Evolutionary conservation across 345 rosid species (phyloP), one percentile per base, ranked within the genome.

Genomic region (Acer negundo): DNA sequence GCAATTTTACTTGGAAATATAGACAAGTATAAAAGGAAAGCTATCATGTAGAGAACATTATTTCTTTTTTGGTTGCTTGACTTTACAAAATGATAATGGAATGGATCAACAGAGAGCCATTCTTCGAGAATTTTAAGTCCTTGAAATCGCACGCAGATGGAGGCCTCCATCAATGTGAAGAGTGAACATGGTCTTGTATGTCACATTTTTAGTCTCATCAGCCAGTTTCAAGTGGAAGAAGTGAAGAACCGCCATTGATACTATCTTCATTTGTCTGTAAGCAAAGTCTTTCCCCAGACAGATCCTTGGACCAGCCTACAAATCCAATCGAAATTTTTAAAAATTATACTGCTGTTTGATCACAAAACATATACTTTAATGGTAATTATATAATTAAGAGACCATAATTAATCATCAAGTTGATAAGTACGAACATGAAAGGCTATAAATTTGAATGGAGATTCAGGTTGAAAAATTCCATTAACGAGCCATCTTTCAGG

Each of bases 401-500:
- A 42, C 6, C 38, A 35, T 35, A 35, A 31, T 3, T 6, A 9
- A 9, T 4, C 46, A 26, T n/a, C 20, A 22, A 2, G 9, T 24
- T 42, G 47, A 24, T 10, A 47, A 42, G 6, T 56, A 62, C 76
- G 0, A 4, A 87, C 95, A 78, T 93, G 88, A 75, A 91, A 95
- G 10, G 94, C 80, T 3, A 80, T 56, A 76, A 95, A 95, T 82
- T 95, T 93, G 88, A 90, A 91, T 0, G 92, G 90, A 1, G 90
- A 84, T 73, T 93, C 88, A 0, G 89, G 91, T 47, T 85, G 93
- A 74, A 95, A 91, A 23, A 78, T 47, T 23, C 95, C 93, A 42
- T 86, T 69, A 20, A 82, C 75, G n/a, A 93, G 87, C 97, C 98
- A 92, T 82, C 98, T 88, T 84, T 93, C 93, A 0, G 97, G 97